phyloP scores from a whole-genome alignment of 2,329 filamentous ascomycete genomes.

The Colletotrichum sp. region DNA sequence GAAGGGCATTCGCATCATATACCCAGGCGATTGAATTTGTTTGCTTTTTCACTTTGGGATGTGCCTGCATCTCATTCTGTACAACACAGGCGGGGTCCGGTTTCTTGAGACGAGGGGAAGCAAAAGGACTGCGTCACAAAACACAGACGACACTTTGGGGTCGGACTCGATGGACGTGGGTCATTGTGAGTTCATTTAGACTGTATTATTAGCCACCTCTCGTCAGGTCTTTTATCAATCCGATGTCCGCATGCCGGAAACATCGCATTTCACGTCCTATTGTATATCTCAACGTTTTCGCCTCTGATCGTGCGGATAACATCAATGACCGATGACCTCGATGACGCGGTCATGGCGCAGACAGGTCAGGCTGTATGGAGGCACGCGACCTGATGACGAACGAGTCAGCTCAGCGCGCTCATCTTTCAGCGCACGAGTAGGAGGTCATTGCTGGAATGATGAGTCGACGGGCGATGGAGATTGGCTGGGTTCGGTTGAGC shows the following conservation, averaged over 20 bases:
- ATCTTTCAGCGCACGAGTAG: neutral
- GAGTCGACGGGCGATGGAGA: neutral
- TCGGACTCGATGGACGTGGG: neutral
- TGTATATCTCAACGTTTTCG: neutral
- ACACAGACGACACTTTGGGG: neutral
- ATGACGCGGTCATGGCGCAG: neutral
- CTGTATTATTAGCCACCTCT: neutral
- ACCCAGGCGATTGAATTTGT: constrained; percentile 6
- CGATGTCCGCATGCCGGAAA: neutral
- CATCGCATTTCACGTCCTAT: neutral
- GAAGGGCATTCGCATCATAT: constrained; percentile 13
- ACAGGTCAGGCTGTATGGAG: neutral
- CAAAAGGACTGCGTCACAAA: neutral
- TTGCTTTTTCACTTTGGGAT: neutral
- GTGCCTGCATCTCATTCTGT: neutral
- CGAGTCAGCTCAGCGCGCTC: neutral
- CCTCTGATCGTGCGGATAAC: neutral
- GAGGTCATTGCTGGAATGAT: neutral
- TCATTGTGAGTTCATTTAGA: neutral
- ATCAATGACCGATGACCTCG: neutral
- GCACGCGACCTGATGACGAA: neutral
- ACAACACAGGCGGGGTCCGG: neutral
- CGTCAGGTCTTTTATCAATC: neutral
- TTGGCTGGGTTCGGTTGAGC: neutral
- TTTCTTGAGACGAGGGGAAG: neutral